Evolutionary conservation across 2,329 filamentous ascomycete species (phyloP), one percentile per base, ranked within the genome.

Genomic region (Penicillium olsonii): DNA sequence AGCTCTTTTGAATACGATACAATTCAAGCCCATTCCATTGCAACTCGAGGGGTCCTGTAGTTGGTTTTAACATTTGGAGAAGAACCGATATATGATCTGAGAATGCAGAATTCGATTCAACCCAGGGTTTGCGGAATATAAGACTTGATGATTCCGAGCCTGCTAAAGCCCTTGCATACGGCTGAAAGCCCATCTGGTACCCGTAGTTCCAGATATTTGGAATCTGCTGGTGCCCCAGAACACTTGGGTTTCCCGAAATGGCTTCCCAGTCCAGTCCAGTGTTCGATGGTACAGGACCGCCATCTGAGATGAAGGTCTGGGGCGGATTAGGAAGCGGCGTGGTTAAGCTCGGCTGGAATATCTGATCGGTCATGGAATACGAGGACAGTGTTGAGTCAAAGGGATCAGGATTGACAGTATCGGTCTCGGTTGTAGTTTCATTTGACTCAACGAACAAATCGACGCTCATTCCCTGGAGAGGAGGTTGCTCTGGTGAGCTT

Each of bases 61-160:
- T 45, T 9, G 12, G 17, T 26, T 45, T 50, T 22, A 50, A 19
- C 3, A 45, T n/a, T 7, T 15, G 17, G n/a, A 27, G 48, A 7
- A 50, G 33, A 31, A 27, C 38, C 14, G 24, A 29, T 19, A 50
- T 50, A 20, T 50, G 48, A 20, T 50, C 48, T 2, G 48, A 50
- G 20, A 50, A 50, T 14, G 48, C 37, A 5, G 48, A 50, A 41
- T 50, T 50, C 10, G 48, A 37, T n/a, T 45, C 48, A 11, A 24
- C 26, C 48, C 48, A 50, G 11, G 22, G 15, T 9, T 18, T 26
- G 10, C 24, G 15, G 6, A 42, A 5, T 11, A 31, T 27, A 6
- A 37, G 27, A 19, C 38, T 45, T 5, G 38, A 42, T 9, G 34
- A 31, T 39, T n/a, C n/a, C n/a, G 45, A 17, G 14, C 24, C 42